Evolutionary conservation across 768 basidiomycete genomes (phyloP), one percentile per base, ranked within the genome.

Genomic region (Boletus pseudo-olivaceus): DNA sequence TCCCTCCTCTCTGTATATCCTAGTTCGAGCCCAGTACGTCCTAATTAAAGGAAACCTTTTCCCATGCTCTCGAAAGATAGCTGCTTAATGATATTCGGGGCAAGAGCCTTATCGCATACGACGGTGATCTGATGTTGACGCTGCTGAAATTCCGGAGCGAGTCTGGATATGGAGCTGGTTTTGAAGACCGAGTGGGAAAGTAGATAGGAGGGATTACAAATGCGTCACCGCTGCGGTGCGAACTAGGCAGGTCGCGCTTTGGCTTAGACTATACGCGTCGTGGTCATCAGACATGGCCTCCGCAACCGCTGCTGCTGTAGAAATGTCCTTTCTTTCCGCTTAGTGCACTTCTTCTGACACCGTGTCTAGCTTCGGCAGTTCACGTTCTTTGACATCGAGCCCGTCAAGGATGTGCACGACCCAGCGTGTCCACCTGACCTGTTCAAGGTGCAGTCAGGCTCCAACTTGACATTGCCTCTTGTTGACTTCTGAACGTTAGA

Each of bases 361-460:
- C 15, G 15, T 27, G 0, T 51, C 7, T 52, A 95, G 90, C 92
- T 88, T 84, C 81, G 88, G 47, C 90, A 93, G 65, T 96, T 96
- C 74, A 77, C 84, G 4, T 97, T 97, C 82, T 98, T 97, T 65
- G 85, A 93, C 59, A 76, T 79, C 12, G 78, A 82, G 5, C 80
- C 83, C 11, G 84, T 94, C 57, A 91, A 85, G 67, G 92, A 93
- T 62, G 75, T 78, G 3, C 83, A 94, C 62, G 89, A 96, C 66
- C 75, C 90, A 14, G 79, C 82, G 2, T 82, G 80, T 53, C 71
- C 85, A 0, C 93, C 93, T 0, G 86, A 90, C 50, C 78, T 93
- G 23, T 84, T 96, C 79, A 86, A 86, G 69, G 90, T 88, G 61
- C 39, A 61, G 34, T 43, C 53, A 29, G 5, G 12, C 26, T 50